Evolutionary conservation across 345 rosid species (phyloP).

Genomic region (Geranium brycei): DNA sequence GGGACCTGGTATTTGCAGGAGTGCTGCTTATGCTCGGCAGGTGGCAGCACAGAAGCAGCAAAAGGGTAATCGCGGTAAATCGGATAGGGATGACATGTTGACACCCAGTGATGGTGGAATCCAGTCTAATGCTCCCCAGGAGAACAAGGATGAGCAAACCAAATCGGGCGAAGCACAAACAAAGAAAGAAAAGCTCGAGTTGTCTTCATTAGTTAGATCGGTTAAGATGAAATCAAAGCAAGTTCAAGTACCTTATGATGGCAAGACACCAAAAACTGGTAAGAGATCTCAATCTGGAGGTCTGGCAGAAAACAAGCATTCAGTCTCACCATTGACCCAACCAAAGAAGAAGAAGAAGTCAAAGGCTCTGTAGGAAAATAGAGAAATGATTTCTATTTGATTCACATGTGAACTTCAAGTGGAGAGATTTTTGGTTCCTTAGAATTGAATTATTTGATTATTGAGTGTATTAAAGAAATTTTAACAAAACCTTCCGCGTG

Average conservation of each 20-base stretch:
- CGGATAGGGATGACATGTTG: conserved; percentile 16
- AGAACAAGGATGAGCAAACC: conserved; percentile 2
- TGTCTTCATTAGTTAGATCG: conserved; percentile 54
- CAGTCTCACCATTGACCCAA: conserved; percentile 11
- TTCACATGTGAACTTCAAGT: neutral
- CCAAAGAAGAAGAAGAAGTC: conserved; percentile 23
- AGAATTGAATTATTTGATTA: neutral
- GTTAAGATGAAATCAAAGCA: conserved; percentile 66
- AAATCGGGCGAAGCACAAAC: conserved; percentile 14
- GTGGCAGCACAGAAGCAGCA: conserved; percentile 27
- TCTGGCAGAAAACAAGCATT: conserved; percentile 1
- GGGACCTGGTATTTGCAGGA: conserved; percentile 38
- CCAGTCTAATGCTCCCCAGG: conserved; percentile 11
- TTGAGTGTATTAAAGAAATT: conserved; percentile 4
- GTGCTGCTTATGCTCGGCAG: conserved; percentile 74
- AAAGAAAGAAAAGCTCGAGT: conserved; percentile 39
- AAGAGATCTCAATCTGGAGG: conserved; percentile 5
- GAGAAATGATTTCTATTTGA: neutral
- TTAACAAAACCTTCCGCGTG: conserved; percentile 1
- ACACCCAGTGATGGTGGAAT: conserved; percentile 9
- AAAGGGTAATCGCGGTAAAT: conserved; percentile 25
- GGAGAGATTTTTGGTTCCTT: neutral
- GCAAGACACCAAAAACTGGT: conserved; percentile 19
- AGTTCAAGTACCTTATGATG: conserved; percentile 16
- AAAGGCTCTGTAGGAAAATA: neutral